Evolutionary conservation across 2,329 filamentous ascomycete species (phyloP).

Genomic region (Metarhizium sp.): DNA sequence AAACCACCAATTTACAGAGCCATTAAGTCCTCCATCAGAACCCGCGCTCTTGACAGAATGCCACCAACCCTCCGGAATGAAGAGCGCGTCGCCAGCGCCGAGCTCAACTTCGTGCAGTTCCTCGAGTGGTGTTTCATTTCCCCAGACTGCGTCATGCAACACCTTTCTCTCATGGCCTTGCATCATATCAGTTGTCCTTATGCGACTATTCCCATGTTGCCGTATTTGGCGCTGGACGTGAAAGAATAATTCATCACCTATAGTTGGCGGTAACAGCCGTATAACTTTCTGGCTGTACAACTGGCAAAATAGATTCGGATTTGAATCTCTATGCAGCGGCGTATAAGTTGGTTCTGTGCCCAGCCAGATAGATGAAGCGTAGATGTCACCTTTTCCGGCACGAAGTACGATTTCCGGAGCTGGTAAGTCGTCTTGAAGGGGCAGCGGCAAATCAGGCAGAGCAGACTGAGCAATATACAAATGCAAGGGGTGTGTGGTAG

Average conservation of each 20-base stretch:
- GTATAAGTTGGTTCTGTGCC: slow-evolving; percentile 82
- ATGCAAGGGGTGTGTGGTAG: slow-evolving; percentile 20
- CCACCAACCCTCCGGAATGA: slow-evolving; percentile 36
- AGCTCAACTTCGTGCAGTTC: slow-evolving; percentile 46
- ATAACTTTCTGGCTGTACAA: slow-evolving; percentile 64
- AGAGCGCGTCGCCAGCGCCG: slow-evolving; percentile 36
- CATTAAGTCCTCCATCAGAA: slow-evolving; percentile 26
- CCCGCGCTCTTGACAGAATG: slow-evolving; percentile 32
- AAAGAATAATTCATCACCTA: slow-evolving; percentile 57
- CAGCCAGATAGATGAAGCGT: slow-evolving; percentile 80
- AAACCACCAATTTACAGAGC: slow-evolving; percentile 38
- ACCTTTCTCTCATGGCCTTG: slow-evolving; percentile 58
- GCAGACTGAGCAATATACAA: slow-evolving; percentile 83
- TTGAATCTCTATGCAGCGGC: slow-evolving; percentile 84
- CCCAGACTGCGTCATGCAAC: slow-evolving; percentile 66
- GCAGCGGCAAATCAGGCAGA: slow-evolving; percentile 55
- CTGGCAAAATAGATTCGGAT: slow-evolving; percentile 87
- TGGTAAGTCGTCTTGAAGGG: slow-evolving; percentile 56
- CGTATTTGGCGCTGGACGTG: slow-evolving; percentile 33
- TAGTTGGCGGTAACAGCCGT: slow-evolving; percentile 56
- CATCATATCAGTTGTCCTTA: slow-evolving; percentile 90
- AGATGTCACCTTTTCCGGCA: slow-evolving; percentile 73
- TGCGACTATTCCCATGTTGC: slow-evolving; percentile 30
- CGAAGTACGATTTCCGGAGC: slow-evolving; percentile 52
- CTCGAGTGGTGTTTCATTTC: slow-evolving; percentile 16